Conservation (phyloP, 306 rosid species). For the Cicer chorassanicum region DNA sequence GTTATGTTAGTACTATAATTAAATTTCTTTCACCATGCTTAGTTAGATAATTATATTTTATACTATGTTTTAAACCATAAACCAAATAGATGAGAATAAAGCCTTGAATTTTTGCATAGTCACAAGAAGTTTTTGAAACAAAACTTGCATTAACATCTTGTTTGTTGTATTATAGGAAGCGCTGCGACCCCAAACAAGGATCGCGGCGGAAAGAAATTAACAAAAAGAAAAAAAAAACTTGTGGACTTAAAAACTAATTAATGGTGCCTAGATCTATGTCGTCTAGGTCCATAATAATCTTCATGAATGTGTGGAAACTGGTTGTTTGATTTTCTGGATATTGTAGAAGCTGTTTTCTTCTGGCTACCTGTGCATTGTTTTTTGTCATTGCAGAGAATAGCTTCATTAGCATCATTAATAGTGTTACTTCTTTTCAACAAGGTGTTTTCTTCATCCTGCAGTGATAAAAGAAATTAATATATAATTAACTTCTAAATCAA, state of each 20-base stretch:
- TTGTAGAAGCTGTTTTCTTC: constrained; percentile 62
- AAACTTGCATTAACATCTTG: background rate
- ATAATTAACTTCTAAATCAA: background rate
- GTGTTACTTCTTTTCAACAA: constrained; percentile 34
- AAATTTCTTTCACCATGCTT: constrained; percentile 17
- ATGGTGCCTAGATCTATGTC: constrained; percentile 66
- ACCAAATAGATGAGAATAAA: background rate
- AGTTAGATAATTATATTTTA: background rate
- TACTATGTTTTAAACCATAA: constrained; percentile 15
- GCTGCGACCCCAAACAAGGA: no score
- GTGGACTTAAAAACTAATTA: constrained; percentile 50
- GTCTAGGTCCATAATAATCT: constrained; percentile 82
- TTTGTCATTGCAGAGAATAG: constrained; percentile 52
- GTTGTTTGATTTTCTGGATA: constrained; percentile 59
- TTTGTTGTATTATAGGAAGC: no score
- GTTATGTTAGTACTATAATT: constrained; percentile 10
- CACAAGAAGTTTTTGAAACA: constrained; percentile 34
- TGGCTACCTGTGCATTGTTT: constrained; percentile 67
- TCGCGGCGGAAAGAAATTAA: background rate
- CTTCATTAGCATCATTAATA: constrained; percentile 35
- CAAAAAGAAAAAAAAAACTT: background rate
- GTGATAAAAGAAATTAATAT: constrained; percentile 17
- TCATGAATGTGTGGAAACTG: constrained; percentile 69
- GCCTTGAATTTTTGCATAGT: constrained; percentile 39
- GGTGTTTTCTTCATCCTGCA: constrained; percentile 53